Conservation (phyloP, 2,329 filamentous ascomycete species). For the Monosporascus sp. region DNA sequence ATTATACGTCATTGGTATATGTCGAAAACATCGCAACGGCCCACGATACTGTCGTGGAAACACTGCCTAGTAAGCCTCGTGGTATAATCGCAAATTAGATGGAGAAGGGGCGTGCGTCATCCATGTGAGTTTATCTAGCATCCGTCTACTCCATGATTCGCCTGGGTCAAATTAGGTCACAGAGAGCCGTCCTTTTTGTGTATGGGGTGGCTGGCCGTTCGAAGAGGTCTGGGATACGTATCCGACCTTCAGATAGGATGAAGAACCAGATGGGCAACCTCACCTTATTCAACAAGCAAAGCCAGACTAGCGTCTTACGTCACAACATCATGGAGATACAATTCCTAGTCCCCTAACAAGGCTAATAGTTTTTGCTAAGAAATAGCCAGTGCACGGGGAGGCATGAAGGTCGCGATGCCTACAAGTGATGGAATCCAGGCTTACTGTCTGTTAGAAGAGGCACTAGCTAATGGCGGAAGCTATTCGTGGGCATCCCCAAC, state of each 20-base stretch:
- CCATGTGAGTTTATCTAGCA: constrained; percentile 22
- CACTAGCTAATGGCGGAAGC: constrained; percentile 26
- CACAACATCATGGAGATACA: constrained; percentile 16
- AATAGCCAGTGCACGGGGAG: too few species aligned
- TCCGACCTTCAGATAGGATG: constrained; percentile 17
- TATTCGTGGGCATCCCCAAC: constrained; percentile 30
- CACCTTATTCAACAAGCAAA: constrained; percentile 26
- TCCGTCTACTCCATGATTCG: constrained; percentile 2
- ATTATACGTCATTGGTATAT: constrained; percentile 29
- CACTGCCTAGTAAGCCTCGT: constrained; percentile 7
- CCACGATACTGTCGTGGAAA: constrained; percentile 24
- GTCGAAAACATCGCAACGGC: constrained; percentile 29
- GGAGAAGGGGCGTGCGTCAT: constrained; percentile 27
- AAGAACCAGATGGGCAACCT: constrained; percentile 22
- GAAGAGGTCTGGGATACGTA: constrained; percentile 28
- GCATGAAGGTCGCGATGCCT: constrained; percentile 24
- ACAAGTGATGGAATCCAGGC: constrained; percentile 18
- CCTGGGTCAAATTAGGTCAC: constrained; percentile 13
- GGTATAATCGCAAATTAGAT: constrained; percentile 19
- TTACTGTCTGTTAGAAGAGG: constrained; percentile 21
- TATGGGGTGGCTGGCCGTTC: constrained; percentile 26
- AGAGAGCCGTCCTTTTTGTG: constrained; percentile 21
- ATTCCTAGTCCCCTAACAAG: neutral
- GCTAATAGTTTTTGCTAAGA: too few species aligned
- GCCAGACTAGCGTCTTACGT: neutral